phyloP scores from a whole-genome alignment of 2,329 filamentous ascomycete genomes.

The Colletotrichum euphorbiae region DNA sequence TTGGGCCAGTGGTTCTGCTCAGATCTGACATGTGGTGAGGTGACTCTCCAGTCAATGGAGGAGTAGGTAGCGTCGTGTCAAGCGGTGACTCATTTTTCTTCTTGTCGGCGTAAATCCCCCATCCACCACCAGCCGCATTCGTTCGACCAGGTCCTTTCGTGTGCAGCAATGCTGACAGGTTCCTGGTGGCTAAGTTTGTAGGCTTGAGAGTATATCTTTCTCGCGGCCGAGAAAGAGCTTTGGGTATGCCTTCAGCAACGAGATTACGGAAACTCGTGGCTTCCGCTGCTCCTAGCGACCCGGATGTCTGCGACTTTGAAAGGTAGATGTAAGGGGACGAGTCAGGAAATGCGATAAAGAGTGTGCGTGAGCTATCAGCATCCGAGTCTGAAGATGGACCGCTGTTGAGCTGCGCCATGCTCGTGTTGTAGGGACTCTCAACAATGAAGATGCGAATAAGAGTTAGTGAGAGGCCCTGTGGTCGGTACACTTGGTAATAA shows the following conservation, averaged over 20 bases:
- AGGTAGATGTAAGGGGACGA: constrained; percentile 81
- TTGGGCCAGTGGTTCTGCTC: not conserved
- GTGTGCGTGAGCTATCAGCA: constrained; percentile 75
- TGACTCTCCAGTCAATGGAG: constrained; percentile 56
- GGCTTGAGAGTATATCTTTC: constrained; percentile 76
- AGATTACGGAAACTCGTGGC: constrained; percentile 75
- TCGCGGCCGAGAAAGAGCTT: constrained; percentile 81
- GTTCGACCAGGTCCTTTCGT: constrained; percentile 76
- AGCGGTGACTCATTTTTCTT: constrained; percentile 65
- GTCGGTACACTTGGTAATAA: constrained; percentile 84
- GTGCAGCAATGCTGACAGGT: constrained; percentile 75
- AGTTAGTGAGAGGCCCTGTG: constrained; percentile 74
- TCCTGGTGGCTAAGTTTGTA: constrained; percentile 77
- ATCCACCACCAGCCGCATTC: constrained; percentile 81
- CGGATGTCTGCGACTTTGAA: constrained; percentile 61
- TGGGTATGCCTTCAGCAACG: constrained; percentile 83
- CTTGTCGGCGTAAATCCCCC: constrained; percentile 81
- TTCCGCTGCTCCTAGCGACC: constrained; percentile 60
- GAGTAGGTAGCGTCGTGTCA: constrained; percentile 61
- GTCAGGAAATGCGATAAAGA: constrained; percentile 87
- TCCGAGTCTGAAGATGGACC: constrained; percentile 50
- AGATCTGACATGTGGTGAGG: constrained; percentile 41
- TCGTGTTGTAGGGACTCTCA: constrained; percentile 78
- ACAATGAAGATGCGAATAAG: constrained; percentile 83
- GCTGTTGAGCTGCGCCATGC: constrained; percentile 60